phyloP scores from a whole-genome alignment of 768 basidiomycete species.

The Tremella fuciformis region DNA sequence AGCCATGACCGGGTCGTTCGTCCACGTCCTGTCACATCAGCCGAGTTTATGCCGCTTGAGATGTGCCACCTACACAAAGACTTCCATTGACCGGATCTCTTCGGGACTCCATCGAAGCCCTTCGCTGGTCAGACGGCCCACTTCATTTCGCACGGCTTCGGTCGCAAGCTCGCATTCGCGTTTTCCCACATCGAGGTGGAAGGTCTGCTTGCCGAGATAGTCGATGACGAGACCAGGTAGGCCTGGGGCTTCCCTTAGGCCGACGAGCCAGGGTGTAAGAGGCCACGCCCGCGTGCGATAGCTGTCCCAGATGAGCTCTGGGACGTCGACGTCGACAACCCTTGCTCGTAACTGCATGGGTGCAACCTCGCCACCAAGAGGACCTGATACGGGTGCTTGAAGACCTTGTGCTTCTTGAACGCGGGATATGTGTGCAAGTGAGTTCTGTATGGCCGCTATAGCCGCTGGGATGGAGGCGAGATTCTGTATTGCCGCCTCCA shows the following conservation, averaged over 20 bases:
- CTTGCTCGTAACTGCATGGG: not conserved
- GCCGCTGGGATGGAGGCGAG: constrained; percentile 21
- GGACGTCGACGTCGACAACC: constrained; percentile 13
- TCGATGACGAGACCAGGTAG: constrained; percentile 36
- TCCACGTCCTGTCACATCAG: constrained; percentile 35
- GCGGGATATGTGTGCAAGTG: constrained; percentile 12
- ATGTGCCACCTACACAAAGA: constrained; percentile 33
- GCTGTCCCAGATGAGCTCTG: constrained; percentile 31
- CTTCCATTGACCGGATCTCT: constrained; percentile 38
- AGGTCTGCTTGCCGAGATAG: constrained; percentile 31
- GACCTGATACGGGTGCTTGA: not conserved
- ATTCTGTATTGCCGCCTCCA: constrained; percentile 24
- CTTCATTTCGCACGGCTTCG: constrained; percentile 20
- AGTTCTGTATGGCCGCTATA: constrained; percentile 16
- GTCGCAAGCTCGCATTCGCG: constrained; percentile 27
- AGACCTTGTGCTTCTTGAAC: constrained; percentile 8
- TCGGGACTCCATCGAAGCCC: constrained; percentile 33
- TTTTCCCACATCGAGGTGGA: constrained; percentile 21
- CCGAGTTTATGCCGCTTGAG: not conserved
- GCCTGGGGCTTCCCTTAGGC: constrained; percentile 36
- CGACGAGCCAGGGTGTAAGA: constrained; percentile 45
- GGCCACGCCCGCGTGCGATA: constrained; percentile 45
- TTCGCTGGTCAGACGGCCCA: constrained; percentile 28
- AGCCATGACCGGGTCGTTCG: constrained; percentile 28
- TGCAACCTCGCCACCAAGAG: not conserved